A percentile compares a stretch with the other conserved stretches of the same genome.
Evolutionary conservation across 2,329 filamentous ascomycete species (phyloP).

Genomic region (Pseudopithomyces maydicus): DNA sequence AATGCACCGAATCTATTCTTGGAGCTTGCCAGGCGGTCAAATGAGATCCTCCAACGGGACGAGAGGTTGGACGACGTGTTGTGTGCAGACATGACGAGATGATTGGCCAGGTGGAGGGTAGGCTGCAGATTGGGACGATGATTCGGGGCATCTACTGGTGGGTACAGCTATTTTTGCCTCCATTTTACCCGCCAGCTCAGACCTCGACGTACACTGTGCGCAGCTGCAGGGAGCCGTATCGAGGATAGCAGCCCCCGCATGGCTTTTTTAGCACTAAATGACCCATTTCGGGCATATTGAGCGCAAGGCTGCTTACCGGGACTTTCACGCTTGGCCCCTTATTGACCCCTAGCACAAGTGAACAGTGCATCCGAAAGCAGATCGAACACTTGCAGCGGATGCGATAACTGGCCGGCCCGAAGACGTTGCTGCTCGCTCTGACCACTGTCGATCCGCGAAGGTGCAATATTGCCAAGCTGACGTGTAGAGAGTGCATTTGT

Average conservation of each 20-base stretch:
- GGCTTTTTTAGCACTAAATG: constrained; percentile 40
- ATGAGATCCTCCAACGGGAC: constrained; percentile 33
- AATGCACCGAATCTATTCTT: constrained; percentile 56
- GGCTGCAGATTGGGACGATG: constrained; percentile 34
- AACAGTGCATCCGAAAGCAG: constrained; percentile 29
- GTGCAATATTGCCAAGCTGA: constrained; percentile 39
- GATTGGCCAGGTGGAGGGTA: constrained; percentile 38
- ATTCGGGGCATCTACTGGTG: constrained; percentile 42
- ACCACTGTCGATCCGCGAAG: constrained; percentile 40
- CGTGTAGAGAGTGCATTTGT: constrained; percentile 26
- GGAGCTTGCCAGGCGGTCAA: constrained; percentile 40
- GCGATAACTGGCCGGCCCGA: constrained; percentile 47
- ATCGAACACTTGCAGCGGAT: constrained; percentile 45
- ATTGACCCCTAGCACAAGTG: constrained; percentile 15
- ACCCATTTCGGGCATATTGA: constrained; percentile 28
- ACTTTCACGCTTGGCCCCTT: constrained; percentile 27
- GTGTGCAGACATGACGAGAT: constrained; percentile 17
- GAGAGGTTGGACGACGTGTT: constrained; percentile 33
- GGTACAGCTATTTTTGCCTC: constrained; percentile 45
- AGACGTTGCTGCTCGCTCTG: constrained; percentile 40
- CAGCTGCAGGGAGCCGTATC: constrained; percentile 1
- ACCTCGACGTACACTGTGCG: constrained; percentile 11
- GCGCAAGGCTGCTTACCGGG: constrained; percentile 24
- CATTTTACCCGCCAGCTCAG: constrained; percentile 40
- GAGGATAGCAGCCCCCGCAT: constrained; percentile 27